These are phyloP conservation scores for Candida silvicultrix DNA, from an alignment of 805 yeast genomes.

Conservation along the genomic window DNA sequence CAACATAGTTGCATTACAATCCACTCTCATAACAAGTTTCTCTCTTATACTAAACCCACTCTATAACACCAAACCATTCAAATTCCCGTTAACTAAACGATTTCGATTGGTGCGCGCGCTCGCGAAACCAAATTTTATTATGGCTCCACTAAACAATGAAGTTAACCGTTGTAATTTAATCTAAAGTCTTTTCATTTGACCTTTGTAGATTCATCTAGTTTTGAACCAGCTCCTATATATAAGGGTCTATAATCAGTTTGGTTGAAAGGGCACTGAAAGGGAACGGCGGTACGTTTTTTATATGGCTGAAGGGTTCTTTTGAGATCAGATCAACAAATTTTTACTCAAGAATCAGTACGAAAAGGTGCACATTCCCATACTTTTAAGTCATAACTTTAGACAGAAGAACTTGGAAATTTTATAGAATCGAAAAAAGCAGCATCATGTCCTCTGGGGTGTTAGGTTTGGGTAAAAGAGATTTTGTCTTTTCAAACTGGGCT, in stretches of 20 bases:
- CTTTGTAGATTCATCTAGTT: neutral
- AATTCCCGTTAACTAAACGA: neutral
- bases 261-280: neutral
- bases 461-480: conserved; percentile 27
- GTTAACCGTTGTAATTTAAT: neutral
- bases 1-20: too few species aligned
- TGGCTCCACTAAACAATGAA: neutral
- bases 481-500: conserved; percentile 64
- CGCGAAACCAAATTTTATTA: neutral
- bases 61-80: too few species aligned
- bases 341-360: neutral
- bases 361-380: neutral
- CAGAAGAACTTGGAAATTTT: too few species aligned
- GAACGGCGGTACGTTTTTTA: neutral
- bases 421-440: too few species aligned
- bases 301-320: neutral
- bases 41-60: too few species aligned
- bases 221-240: too few species aligned
- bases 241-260: too few species aligned
- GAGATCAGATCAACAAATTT: too few species aligned
- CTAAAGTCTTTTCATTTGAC: too few species aligned
- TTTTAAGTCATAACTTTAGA: too few species aligned
- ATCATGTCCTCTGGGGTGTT: conserved; percentile 10
- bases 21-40: too few species aligned
- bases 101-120: conserved; percentile 1